Evolutionary conservation across 805 yeast species (phyloP), one percentile per base, ranked within the genome.

Genomic region (Candida tammaniensis): DNA sequence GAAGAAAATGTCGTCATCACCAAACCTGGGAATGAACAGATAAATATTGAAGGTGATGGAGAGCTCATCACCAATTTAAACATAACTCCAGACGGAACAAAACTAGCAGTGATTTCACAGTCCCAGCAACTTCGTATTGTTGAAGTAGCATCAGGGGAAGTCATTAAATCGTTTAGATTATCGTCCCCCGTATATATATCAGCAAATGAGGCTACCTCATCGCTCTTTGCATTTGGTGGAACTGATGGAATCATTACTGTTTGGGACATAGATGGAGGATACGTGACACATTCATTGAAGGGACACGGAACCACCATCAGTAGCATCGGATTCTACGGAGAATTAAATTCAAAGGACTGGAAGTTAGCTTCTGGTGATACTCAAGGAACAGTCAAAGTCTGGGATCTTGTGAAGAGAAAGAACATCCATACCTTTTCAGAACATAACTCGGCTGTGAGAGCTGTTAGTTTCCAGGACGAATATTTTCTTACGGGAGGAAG

Each of bases 221-320:
- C 95, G 3, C 66, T 93, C 23, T 76, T 89, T 51, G 95, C 96
- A 13, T 80, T 93, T 52, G 99, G 99, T 24, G 88, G 95, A 30
- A 84, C 97, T 1, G 98, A 93, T 58, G 98, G 98, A 30, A 74
- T 80, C 26, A 83, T 89, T 12, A 80, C 86, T 28, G 94, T 93
- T 1, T 88, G 95, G 82, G 99, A 93, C 57, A 72, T 93, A 23
- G 89, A 80, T 44, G 88, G 88, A 22, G 89, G 93, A 1, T 86
- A 74, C 45, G 76, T 83, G 3, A 93, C 98, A 0, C 98, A 93
- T 59, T 80, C 86, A 10, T 72, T 93, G 38, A 83, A 85, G 56
- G 98, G 98, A 1, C 99, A 93, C 56, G 95, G 96, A 14, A 81
- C 93, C 9, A 83, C 95, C 2, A 72, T 91, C 25, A 82, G 95